phyloP scores from a whole-genome alignment of 2,329 filamentous ascomycete species.

The Lizonia empirigonia region DNA sequence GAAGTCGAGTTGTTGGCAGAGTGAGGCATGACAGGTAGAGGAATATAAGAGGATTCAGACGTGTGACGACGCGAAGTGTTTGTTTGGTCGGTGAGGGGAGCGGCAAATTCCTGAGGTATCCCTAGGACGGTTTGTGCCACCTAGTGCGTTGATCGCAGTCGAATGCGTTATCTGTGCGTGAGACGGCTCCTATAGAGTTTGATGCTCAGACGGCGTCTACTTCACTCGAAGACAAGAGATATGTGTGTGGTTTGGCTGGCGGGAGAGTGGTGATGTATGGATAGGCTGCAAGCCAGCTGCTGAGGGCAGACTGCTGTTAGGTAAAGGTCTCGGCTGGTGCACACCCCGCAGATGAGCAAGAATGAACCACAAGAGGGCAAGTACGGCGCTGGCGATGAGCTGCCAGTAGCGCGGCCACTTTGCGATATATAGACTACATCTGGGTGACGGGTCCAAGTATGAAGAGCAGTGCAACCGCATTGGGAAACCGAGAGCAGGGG shows the following conservation, averaged over 20 bases:
- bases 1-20: slow-evolving; percentile 41
- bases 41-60: slow-evolving; percentile 18
- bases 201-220: slow-evolving; percentile 6
- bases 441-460: slow-evolving; percentile 6
- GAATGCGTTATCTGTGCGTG: slow-evolving; percentile 19
- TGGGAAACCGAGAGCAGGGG: slow-evolving; percentile 12
- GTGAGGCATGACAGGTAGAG: slow-evolving; percentile 42
- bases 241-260: neutral
- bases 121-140: slow-evolving; percentile 29
- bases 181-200: slow-evolving; percentile 15
- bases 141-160: slow-evolving; percentile 20
- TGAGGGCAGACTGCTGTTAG: slow-evolving; percentile 8
- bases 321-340: slow-evolving; percentile 12
- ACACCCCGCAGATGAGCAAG: slow-evolving; percentile 4
- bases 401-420: slow-evolving; percentile 15
- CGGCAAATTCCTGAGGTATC: slow-evolving; percentile 31
- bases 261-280: slow-evolving; percentile 14
- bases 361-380: slow-evolving; percentile 13
- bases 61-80: slow-evolving; percentile 16
- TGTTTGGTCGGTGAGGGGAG: slow-evolving; percentile 33
- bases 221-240: slow-evolving; percentile 11
- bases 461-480: slow-evolving; percentile 16
- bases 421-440: slow-evolving; percentile 19
- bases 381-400: slow-evolving; percentile 2
- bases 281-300: slow-evolving; percentile 4